phyloP scores from a whole-genome alignment of 2,329 filamentous ascomycete species.

The Torrubiellomyces zombiae region DNA sequence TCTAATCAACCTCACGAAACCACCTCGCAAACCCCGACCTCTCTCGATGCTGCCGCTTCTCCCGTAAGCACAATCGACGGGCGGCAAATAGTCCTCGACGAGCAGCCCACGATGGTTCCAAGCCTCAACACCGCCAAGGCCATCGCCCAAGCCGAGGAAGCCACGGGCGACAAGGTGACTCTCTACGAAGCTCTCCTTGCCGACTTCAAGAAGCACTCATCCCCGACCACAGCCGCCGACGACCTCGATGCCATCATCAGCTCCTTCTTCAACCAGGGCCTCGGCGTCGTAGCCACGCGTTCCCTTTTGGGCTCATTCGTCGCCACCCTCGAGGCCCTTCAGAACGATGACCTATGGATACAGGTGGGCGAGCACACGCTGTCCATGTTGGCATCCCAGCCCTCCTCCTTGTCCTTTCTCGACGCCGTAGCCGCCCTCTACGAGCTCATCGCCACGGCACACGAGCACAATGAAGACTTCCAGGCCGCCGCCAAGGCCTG shows the following conservation, averaged over 20 bases:
- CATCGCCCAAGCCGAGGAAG: slow-evolving; percentile 22
- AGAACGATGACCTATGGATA: slow-evolving; percentile 51
- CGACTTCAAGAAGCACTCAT: slow-evolving; percentile 23
- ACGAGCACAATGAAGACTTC: slow-evolving; percentile 72
- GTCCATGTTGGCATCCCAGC: slow-evolving; percentile 42
- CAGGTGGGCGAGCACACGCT: slow-evolving; percentile 62
- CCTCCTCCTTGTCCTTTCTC: slow-evolving; percentile 51
- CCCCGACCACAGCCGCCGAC: slow-evolving; percentile 20
- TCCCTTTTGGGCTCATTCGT: slow-evolving; percentile 54
- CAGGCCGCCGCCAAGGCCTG: slow-evolving; percentile 60
- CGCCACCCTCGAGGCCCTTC: slow-evolving; percentile 40
- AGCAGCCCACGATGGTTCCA: slow-evolving; percentile 16
- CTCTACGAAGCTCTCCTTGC: slow-evolving; percentile 29
- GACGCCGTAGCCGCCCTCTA: slow-evolving; percentile 71
- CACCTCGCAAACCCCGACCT: no score
- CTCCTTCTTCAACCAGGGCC: slow-evolving; percentile 47
- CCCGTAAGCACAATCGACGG: neutral
- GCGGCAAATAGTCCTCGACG: neutral
- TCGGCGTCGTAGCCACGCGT: slow-evolving; percentile 63
- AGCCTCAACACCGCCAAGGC: slow-evolving; percentile 24
- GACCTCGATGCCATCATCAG: slow-evolving; percentile 54
- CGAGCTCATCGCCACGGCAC: slow-evolving; percentile 65
- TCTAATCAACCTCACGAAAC: no score
- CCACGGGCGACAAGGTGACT: slow-evolving; percentile 23
- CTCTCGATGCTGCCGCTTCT: no score